Conservation (phyloP, 768 basidiomycete species). For the Clitopilus passeckerianus region DNA sequence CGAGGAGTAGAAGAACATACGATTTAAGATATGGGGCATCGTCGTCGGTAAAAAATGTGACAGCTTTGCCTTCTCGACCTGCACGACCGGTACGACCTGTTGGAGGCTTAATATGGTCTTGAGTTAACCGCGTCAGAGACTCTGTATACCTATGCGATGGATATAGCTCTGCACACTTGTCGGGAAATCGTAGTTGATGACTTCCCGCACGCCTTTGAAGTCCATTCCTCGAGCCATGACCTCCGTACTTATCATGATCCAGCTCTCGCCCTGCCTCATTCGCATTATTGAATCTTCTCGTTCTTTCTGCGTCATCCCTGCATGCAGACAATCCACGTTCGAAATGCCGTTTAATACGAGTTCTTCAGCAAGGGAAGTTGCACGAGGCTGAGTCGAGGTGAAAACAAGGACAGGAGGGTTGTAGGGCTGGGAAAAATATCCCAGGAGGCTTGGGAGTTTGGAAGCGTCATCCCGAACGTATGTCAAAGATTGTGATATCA, state of each 20-base stretch:
- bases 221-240: constrained; percentile 99
- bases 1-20: constrained; percentile 35
- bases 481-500: constrained; percentile 83
- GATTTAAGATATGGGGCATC: constrained; percentile 91
- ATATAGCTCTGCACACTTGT: constrained; percentile 94
- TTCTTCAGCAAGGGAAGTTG: constrained; percentile 75
- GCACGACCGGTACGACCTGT: constrained; percentile 92
- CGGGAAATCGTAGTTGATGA: constrained; percentile 97
- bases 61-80: constrained; percentile 85
- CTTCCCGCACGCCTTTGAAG: constrained; percentile 89
- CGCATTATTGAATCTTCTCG: constrained; percentile 79
- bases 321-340: constrained; percentile 88
- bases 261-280: constrained; percentile 87
- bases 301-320: constrained; percentile 82
- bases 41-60: constrained; percentile 94
- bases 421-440: constrained; percentile 76
- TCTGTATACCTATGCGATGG: constrained; percentile 75
- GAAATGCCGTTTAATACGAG: constrained; percentile 72
- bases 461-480: constrained; percentile 93
- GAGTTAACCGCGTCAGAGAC: neutral
- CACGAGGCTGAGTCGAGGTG: constrained; percentile 84
- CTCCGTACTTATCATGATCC: constrained; percentile 96
- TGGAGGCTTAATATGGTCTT: constrained; percentile 3
- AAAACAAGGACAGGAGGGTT: constrained; percentile 92
- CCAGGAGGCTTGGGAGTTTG: constrained; percentile 86